Base-by-base conservation (phyloP, 345 rosid species). In the Eutrema japonicum region DNA sequence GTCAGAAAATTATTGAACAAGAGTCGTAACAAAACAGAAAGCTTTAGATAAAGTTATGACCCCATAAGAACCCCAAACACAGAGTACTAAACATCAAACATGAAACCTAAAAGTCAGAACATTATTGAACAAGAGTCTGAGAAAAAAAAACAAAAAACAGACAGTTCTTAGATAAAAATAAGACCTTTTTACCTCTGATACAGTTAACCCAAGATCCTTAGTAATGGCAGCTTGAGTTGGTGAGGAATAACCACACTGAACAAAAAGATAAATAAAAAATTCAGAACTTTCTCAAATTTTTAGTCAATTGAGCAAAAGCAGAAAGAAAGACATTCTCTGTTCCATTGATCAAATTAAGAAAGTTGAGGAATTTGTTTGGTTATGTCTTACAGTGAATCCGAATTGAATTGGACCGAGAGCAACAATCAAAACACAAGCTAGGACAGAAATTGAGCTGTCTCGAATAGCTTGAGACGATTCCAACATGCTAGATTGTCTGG, bases 401-500 rank as follows among this genome's bases (percentile, higher is more conserved):
- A 89, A 94, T 85, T 94, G 98, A 68, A 94, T 88, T 26, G 98
- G 98, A 81, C 98, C 98, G 68, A 94, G 81, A 72, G 97, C 98
- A 12, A 94, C 97, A 66, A 94, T 91, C 77, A 94, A 32, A 54
- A 94, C 98, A 59, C 97, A 91, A 51, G 97, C 98, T 22, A 94
- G 59, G 50, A 91, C 97, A 38, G 98, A 94, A 16, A 94, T 73
- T 35, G 98, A 94, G 82, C 87, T 82, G 63, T 94, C 98, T 1
- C 97, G 90, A 49, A 94, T 87, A 63, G 22, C 93, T 70, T 81
- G 89, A 36, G 97, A 83, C 0, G 97, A 94, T 6, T 93, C 94
- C 90, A 89, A 40, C 96, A 88, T 84, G 75, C 98, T 91, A 27
- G 98, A 94, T 63, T 90, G 95, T 75, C 85, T 85, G 0, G 98